phyloP scores from a whole-genome alignment of 75 land plant genomes.

The Cupressus sempervirens region DNA sequence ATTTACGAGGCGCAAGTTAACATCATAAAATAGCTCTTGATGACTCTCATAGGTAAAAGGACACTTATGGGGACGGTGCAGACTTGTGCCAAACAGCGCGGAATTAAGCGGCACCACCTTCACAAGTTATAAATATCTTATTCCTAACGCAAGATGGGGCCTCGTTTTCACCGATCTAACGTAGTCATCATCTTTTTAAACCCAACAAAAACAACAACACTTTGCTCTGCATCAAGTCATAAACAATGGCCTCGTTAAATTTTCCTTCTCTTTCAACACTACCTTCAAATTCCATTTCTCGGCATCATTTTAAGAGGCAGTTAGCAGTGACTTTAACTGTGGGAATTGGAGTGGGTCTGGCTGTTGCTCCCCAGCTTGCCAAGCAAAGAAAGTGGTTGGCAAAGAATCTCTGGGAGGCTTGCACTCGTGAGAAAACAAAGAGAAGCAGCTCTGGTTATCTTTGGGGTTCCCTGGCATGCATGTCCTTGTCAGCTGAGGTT shows the following conservation, averaged over 20 bases:
- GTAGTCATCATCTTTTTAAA: neutral
- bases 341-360: neutral
- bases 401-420: neutral
- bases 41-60: too few species aligned
- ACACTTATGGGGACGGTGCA: too few species aligned
- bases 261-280: neutral
- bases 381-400: constrained; percentile 3
- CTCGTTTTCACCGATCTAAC: neutral
- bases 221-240: neutral
- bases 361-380: neutral
- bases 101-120: too few species aligned
- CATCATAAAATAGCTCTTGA: too few species aligned
- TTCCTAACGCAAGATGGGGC: neutral
- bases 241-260: neutral
- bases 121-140: neutral
- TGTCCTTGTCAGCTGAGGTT: constrained; percentile 32
- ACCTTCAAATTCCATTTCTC: neutral
- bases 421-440: neutral
- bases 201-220: neutral
- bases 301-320: neutral
- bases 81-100: too few species aligned
- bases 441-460: neutral
- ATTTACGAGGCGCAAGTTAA: too few species aligned
- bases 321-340: neutral
- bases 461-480: constrained; percentile 28